phyloP scores from a whole-genome alignment of 2,329 filamentous ascomycete genomes.

The Xylariaceae sp. region DNA sequence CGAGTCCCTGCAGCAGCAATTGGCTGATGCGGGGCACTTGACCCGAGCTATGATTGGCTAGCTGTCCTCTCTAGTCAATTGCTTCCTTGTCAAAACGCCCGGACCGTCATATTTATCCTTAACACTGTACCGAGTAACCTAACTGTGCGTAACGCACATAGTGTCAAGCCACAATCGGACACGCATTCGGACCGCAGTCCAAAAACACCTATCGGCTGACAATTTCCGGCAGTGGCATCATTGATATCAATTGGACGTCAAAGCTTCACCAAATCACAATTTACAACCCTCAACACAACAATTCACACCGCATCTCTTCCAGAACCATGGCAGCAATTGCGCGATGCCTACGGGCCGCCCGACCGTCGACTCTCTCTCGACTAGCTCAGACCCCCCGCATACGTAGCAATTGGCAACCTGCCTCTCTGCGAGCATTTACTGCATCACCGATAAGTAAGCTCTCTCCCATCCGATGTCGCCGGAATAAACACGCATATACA shows the following conservation, averaged over 20 bases:
- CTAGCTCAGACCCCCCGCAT: constrained; percentile 38
- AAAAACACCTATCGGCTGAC: constrained; percentile 18
- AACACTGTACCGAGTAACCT: constrained; percentile 6
- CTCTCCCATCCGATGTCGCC: constrained; percentile 37
- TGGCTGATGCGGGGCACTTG: constrained; percentile 14
- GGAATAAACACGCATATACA: background rate
- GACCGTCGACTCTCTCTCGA: constrained; percentile 50
- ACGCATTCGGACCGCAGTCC: constrained; percentile 14
- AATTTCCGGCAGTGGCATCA: constrained; percentile 25
- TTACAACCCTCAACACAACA: constrained; percentile 2
- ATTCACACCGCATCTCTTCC: background rate
- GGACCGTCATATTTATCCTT: background rate
- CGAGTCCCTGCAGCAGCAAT: background rate
- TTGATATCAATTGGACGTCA: constrained; percentile 19
- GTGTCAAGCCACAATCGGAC: constrained; percentile 15
- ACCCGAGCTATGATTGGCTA: constrained; percentile 9
- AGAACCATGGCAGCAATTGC: constrained; percentile 59
- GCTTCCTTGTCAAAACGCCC: background rate
- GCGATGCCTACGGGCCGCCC: constrained; percentile 54
- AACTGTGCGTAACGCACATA: background rate
- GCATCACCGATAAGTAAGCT: constrained; percentile 46
- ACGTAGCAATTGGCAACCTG: constrained; percentile 41
- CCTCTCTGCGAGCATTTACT: constrained; percentile 51
- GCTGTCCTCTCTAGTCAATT: constrained; percentile 1
- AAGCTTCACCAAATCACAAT: constrained; percentile 10